A percentile compares a stretch with the other conserved stretches of the same genome.
phyloP scores from a whole-genome alignment of 169 alveolate genomes.

The Cryptosporidium felis region DNA sequence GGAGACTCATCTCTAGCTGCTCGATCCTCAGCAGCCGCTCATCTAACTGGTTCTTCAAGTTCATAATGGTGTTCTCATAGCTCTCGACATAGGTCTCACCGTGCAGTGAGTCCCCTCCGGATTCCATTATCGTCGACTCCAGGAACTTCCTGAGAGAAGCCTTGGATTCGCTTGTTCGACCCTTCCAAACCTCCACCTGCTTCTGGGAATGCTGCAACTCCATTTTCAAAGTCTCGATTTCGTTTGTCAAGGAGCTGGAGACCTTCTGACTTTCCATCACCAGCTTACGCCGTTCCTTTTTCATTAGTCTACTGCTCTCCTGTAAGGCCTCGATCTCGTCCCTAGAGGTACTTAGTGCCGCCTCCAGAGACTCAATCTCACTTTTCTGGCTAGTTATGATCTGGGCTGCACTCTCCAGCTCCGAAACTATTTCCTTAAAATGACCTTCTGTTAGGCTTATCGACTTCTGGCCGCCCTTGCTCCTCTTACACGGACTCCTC shows the following conservation, averaged over 20 bases:
- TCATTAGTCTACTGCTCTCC: not conserved
- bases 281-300: slow-evolving; percentile 26
- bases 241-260: slow-evolving; percentile 3
- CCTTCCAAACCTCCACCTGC: slow-evolving; percentile 66
- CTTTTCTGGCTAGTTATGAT: slow-evolving; percentile 33
- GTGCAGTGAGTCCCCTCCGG: not conserved
- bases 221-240: slow-evolving; percentile 57
- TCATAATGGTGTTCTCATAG: slow-evolving; percentile 59
- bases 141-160: slow-evolving; percentile 59
- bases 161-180: slow-evolving; percentile 49
- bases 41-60: slow-evolving; percentile 49
- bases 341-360: not conserved
- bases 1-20: slow-evolving; percentile 41
- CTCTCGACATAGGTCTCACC: slow-evolving; percentile 20
- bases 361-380: slow-evolving; percentile 42
- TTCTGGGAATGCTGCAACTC: slow-evolving; percentile 53
- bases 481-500: slow-evolving; percentile 7
- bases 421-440: slow-evolving; percentile 26
- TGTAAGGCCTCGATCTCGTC: slow-evolving; percentile 43
- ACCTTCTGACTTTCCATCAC: slow-evolving; percentile 46
- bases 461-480: slow-evolving; percentile 17
- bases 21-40: slow-evolving; percentile 49
- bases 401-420: slow-evolving; percentile 55
- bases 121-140: slow-evolving; percentile 64
- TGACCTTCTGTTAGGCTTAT: slow-evolving; percentile 33